Conservation (phyloP, 2,329 filamentous ascomycete species). For the Neopestalotiopsis sp. region DNA sequence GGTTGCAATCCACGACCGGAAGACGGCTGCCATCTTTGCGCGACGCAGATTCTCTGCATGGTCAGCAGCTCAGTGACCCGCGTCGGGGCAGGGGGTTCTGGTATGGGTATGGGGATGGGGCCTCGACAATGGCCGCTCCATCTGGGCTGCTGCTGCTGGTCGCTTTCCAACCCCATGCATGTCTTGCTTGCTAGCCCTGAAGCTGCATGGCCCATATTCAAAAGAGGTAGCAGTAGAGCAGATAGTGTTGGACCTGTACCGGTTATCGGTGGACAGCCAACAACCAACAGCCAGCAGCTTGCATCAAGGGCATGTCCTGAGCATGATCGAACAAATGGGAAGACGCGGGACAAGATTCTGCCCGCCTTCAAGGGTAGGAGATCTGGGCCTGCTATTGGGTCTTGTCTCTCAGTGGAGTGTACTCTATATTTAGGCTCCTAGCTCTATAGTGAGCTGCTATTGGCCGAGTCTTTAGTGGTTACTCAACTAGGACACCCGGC, state of each 20-base stretch:
- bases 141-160: no score
- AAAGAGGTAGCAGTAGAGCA: not conserved
- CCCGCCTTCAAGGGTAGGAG: not conserved
- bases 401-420: constrained; percentile 10
- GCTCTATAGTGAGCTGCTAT: not conserved
- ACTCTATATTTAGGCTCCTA: constrained; percentile 18
- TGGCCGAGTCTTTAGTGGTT: not conserved
- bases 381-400: not conserved
- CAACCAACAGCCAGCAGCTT: not conserved
- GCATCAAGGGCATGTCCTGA: not conserved
- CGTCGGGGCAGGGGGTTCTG: not conserved
- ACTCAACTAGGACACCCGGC: constrained; percentile 5
- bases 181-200: not conserved
- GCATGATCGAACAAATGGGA: constrained; percentile 16
- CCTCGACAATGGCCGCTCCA: not conserved
- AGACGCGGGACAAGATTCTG: constrained; percentile 17
- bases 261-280: not conserved
- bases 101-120: not conserved
- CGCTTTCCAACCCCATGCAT: no score
- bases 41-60: constrained; percentile 4
- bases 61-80: not conserved
- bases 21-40: not conserved
- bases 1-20: not conserved
- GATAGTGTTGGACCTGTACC: not conserved
- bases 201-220: not conserved